Evolutionary conservation across 768 basidiomycete species (phyloP).

Genomic region (Podaxis mareebaensis): DNA sequence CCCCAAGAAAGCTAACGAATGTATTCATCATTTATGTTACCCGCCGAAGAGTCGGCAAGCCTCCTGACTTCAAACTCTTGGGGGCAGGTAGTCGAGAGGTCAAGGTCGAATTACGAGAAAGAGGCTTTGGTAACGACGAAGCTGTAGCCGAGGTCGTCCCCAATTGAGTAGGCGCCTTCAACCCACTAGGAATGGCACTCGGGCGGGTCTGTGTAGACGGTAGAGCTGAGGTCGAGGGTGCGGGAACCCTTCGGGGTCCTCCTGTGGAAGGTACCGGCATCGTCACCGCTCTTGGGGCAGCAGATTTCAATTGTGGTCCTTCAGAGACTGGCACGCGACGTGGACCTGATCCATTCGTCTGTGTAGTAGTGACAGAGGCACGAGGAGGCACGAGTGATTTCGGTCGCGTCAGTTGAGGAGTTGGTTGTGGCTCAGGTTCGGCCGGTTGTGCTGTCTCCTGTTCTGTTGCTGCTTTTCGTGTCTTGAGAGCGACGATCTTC

Average conservation of each 20-base stretch:
- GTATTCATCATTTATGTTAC: neutral
- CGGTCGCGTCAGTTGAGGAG: neutral
- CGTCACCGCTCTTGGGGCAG: constrained; percentile 16
- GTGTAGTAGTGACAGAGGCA: neutral
- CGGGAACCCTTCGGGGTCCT: constrained; percentile 6
- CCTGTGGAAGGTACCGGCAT: constrained; percentile 13
- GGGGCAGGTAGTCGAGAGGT: constrained; percentile 13
- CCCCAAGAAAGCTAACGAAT: neutral
- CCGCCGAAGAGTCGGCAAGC: constrained; percentile 9
- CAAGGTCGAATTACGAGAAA: constrained; percentile 14
- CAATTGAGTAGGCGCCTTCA: constrained; percentile 28
- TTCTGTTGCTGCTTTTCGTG: neutral
- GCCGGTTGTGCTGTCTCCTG: neutral
- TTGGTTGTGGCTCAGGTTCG: neutral
- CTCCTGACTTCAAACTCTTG: constrained; percentile 7
- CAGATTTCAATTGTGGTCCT: constrained; percentile 23
- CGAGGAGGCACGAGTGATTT: constrained; percentile 8
- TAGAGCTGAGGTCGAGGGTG: neutral
- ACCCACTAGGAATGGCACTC: constrained; percentile 17
- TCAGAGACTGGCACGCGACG: constrained; percentile 32
- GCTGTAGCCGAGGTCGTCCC: constrained; percentile 18
- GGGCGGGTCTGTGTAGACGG: constrained; percentile 1
- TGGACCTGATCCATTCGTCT: constrained; percentile 22
- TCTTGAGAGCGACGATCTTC: neutral
- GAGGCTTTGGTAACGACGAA: constrained; percentile 31